Evolutionary conservation across 192 early-diverging fungal species (phyloP), one percentile per base, ranked within the genome.

Genomic region (Powellomyces hirtus): DNA sequence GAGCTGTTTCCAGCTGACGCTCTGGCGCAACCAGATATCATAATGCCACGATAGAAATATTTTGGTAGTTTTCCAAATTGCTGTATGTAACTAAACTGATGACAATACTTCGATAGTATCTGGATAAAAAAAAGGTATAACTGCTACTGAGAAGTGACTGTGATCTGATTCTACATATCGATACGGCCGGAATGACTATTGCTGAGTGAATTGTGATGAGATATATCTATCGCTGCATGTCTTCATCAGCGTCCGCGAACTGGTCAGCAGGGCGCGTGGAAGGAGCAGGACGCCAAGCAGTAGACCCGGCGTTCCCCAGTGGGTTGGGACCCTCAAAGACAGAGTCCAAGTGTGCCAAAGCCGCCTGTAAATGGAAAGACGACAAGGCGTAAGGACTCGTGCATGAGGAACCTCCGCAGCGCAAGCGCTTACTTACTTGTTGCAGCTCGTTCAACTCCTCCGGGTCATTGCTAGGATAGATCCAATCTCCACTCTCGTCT

Each of bases 401-500:
- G 40, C 10, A 42, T 42, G 40, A 8, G 40, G 40, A 42, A 42
- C 8, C 18, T 13, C 10, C 40, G 26, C 20, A 46, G 14, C 51
- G 30, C 0, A 18, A 66, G 7, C 11, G 6, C 38, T 56, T 24
- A 34, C 49, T 35, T 68, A 68, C 66, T 58, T 37, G n/a, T 30
- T 72, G 70, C n/a, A 58, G 36, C 20, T 57, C 70, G 37, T 56
- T 72, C 37, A 72, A 27, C 35, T 72, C 70, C 31, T n/a, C 30
- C 16, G 56, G 18, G 33, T 44, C 36, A 7, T 72, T 62, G 35
- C 62, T 38, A 29, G 70, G 27, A 31, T 56, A 65, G 31, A 36
- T 29, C 62, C 62, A 52, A 46, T 79, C 73, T 1, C 72, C 77
- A 4, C 70, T 66, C 14, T 85, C 79, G 14, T 69, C 76, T 18